Evolutionary conservation across 2,329 filamentous ascomycete genomes (phyloP).

Genomic region (Metarhizium anisopliae): DNA sequence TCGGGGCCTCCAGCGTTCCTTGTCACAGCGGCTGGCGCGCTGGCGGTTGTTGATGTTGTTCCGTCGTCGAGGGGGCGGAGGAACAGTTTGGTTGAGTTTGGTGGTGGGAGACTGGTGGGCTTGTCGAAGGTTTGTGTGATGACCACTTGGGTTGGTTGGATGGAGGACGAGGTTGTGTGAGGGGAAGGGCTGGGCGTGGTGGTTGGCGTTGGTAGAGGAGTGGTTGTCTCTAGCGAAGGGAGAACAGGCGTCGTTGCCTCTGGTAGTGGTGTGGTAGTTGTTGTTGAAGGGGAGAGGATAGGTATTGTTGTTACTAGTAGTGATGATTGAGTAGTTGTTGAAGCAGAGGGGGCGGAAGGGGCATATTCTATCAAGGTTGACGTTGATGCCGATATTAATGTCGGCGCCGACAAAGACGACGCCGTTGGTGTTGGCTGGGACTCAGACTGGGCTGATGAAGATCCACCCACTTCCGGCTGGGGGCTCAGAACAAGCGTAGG

Average conservation of each 20-base stretch:
- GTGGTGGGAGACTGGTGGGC: slow-evolving; percentile 8
- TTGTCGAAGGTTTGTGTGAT: slow-evolving; percentile 19
- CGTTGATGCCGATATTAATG: too few species aligned
- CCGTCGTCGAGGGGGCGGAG: slow-evolving; percentile 18
- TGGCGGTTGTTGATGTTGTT: background rate
- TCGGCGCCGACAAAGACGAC: background rate
- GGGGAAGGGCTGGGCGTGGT: background rate
- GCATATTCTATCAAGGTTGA: too few species aligned
- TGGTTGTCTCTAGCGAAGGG: background rate
- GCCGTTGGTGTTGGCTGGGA: background rate
- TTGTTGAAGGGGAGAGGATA: too few species aligned
- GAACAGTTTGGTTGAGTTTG: slow-evolving; percentile 15
- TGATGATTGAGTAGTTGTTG: too few species aligned
- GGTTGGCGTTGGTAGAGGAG: background rate
- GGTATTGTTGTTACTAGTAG: too few species aligned
- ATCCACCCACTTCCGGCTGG: background rate
- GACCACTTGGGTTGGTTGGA: slow-evolving; percentile 9
- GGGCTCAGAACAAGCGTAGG: background rate
- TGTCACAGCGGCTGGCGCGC: background rate
- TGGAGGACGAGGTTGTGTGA: background rate
- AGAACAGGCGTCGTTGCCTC: background rate
- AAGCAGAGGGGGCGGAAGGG: too few species aligned
- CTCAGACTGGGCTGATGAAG: background rate
- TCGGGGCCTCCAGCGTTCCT: background rate
- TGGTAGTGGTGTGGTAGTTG: too few species aligned